These are phyloP conservation scores for Rhypophila decipiens DNA, from an alignment of 495 filamentous ascomycete species.

Conservation along the genomic window DNA sequence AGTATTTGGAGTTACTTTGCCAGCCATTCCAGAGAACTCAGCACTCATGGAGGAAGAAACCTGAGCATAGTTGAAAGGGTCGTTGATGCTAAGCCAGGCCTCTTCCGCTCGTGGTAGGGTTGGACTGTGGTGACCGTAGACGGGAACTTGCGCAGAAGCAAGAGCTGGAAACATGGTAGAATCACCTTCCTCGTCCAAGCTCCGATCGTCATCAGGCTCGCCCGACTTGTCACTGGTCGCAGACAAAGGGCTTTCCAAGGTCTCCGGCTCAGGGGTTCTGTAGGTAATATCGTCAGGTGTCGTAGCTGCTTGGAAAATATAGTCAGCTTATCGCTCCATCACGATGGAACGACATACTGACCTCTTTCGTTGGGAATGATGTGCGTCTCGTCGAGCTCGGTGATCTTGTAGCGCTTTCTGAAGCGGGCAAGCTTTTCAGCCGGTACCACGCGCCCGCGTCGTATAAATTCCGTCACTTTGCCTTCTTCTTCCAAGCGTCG, in stretches of 20 bases:
- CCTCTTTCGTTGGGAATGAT: neutral
- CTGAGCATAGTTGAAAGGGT: too few species aligned
- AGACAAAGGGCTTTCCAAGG: neutral
- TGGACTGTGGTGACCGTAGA: too few species aligned
- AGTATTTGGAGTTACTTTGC: too few species aligned
- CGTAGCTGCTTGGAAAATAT: neutral
- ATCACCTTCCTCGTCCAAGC: too few species aligned
- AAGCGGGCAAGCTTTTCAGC: constrained; percentile 16
- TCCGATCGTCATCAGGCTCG: too few species aligned
- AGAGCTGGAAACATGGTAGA: too few species aligned
- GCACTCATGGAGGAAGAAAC: too few species aligned
- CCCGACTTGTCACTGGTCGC: too few species aligned
- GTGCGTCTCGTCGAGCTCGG: neutral
- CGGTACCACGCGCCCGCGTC: constrained; percentile 5
- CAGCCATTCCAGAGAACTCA: too few species aligned
- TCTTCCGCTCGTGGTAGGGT: too few species aligned
- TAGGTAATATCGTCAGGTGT: constrained; percentile 8
- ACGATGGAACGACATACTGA: neutral
- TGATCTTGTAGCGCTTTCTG: constrained; percentile 7
- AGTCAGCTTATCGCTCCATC: neutral
- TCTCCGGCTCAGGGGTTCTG: constrained; percentile 11
- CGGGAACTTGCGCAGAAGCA: too few species aligned
- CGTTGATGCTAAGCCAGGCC: too few species aligned
- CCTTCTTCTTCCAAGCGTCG: constrained; percentile 6
- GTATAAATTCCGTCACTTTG: constrained; percentile 14